These are phyloP conservation scores for Polyporus arcularius DNA, from an alignment of 768 basidiomycete species.

Conservation along the genomic window DNA sequence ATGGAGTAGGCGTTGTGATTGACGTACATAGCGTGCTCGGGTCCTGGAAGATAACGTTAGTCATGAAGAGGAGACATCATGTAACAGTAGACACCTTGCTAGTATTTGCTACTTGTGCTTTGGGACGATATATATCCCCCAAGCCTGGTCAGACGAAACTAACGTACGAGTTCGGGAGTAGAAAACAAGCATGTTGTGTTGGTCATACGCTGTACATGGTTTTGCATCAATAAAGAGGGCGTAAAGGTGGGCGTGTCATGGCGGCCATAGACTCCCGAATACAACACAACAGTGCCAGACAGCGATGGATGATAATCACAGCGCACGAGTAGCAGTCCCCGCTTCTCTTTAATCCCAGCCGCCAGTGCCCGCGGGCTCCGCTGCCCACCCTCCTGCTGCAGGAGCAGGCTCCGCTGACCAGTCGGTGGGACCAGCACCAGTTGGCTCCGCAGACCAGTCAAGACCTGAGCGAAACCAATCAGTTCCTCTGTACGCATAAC, in stretches of 20 bases:
- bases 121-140: too few species aligned
- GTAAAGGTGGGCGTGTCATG: conserved; percentile 16
- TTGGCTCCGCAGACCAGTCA: conserved; percentile 91
- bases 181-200: conserved; percentile 22
- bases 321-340: conserved; percentile 13
- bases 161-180: not conserved
- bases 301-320: conserved; percentile 12
- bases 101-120: too few species aligned
- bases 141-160: not conserved
- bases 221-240: conserved; percentile 22
- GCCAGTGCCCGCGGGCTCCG: conserved; percentile 27
- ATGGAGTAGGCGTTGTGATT: conserved; percentile 24
- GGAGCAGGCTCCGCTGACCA: conserved; percentile 38
- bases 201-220: conserved; percentile 25
- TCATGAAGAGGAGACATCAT: not conserved
- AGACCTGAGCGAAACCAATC: conserved; percentile 53
- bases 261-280: conserved; percentile 18
- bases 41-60: not conserved
- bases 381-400: conserved; percentile 32
- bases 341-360: conserved; percentile 28
- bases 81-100: conserved; percentile 6
- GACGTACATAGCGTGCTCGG: not conserved
- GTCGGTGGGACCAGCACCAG: conserved; percentile 39
- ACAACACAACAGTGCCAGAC: conserved; percentile 27
- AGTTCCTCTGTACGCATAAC: not conserved